A percentile compares a stretch with the other conserved stretches of the same genome.
phyloP scores from a whole-genome alignment of 441 rosid genomes.

The Adansonia rubrostipa region DNA sequence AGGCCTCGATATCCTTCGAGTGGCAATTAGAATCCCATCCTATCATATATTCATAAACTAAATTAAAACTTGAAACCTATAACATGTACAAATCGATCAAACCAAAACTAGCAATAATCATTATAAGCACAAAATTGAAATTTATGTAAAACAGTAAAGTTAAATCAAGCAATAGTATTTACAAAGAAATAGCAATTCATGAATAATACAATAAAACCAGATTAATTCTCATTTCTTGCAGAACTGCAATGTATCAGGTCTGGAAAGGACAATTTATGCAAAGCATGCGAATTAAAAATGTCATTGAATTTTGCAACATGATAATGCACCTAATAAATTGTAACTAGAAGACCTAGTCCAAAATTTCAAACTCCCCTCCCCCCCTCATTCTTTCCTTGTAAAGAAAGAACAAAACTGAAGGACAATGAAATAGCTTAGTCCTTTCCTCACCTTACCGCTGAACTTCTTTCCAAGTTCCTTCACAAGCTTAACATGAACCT shows the following conservation, averaged over 20 bases:
- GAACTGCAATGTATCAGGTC: constrained; percentile 27
- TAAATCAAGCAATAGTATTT: neutral
- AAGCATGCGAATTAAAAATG: too few relatives aligned
- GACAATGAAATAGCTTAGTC: neutral
- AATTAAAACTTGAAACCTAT: constrained; percentile 9
- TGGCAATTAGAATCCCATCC: constrained; percentile 74
- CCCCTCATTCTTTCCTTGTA: neutral
- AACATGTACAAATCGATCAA: neutral
- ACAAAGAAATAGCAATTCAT: neutral
- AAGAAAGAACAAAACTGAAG: neutral
- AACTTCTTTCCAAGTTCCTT: too few relatives aligned
- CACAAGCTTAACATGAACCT: constrained; percentile 72
- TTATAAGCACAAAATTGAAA: neutral
- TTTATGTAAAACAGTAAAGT: neutral
- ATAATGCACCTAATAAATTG: too few relatives aligned
- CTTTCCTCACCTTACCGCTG: neutral
- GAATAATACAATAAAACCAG: neutral
- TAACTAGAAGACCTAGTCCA: neutral
- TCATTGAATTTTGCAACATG: neutral
- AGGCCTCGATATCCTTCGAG: constrained; percentile 70
- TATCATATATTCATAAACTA: neutral
- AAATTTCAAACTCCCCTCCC: neutral
- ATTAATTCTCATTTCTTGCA: neutral
- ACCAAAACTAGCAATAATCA: neutral
- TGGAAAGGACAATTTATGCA: neutral